Conservation (phyloP, 208 protist species). For the Wallacemonas sp. region DNA sequence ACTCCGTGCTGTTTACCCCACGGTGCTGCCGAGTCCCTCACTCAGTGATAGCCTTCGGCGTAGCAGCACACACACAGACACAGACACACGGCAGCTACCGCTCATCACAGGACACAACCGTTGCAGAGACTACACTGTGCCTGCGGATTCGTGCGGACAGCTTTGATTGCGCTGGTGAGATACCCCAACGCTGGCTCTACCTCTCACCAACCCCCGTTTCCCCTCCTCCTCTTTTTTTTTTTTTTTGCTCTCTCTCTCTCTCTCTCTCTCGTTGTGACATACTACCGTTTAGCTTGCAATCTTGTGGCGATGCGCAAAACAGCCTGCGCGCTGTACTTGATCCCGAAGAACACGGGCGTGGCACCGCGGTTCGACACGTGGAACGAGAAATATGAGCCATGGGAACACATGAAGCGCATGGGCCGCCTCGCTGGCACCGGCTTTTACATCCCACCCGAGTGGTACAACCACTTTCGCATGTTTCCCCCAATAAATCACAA, state of each 20-base stretch:
- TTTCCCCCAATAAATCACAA: slow-evolving; percentile 90
- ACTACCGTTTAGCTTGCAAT: too few species aligned
- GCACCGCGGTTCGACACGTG: slow-evolving; percentile 86
- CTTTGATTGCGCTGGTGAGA: background rate
- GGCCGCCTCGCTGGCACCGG: slow-evolving; percentile 81
- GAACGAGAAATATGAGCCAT: slow-evolving; percentile 92
- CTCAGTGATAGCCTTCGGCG: too few species aligned
- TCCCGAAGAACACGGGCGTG: slow-evolving; percentile 88
- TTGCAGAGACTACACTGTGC: too few species aligned
- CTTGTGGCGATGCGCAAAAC: slow-evolving; percentile 54
- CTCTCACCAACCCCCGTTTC: background rate
- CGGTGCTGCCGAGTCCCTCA: too few species aligned
- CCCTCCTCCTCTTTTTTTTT: background rate
- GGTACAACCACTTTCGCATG: slow-evolving; percentile 93
- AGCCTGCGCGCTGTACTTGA: slow-evolving; percentile 41
- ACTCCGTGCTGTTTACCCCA: too few species aligned
- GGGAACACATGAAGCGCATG: slow-evolving; percentile 90
- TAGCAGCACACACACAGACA: background rate
- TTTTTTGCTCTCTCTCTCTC: background rate
- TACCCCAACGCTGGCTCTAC: background rate
- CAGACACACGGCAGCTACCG: too few species aligned
- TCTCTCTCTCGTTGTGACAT: background rate
- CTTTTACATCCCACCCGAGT: slow-evolving; percentile 92
- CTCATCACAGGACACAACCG: too few species aligned
- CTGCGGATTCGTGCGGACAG: too few species aligned